A percentile compares a stretch with the other conserved stretches of the same genome.
phyloP scores from a whole-genome alignment of 1,139 yeast genomes.

The Lodderomyces parapsilosis region DNA sequence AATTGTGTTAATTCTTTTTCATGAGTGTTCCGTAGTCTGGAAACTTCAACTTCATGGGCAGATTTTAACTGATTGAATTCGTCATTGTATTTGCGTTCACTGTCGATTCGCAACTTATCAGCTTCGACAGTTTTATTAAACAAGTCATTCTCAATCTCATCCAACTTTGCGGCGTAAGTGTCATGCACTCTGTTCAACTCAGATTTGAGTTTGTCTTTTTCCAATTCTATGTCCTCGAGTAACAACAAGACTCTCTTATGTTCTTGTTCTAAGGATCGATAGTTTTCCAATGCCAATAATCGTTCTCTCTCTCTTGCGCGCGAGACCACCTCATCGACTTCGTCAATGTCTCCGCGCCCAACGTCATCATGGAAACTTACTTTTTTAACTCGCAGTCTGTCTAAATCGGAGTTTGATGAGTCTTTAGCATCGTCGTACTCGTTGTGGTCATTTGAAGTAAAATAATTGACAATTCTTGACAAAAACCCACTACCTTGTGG shows the following conservation, averaged over 20 bases:
- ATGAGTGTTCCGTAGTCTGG: constrained; percentile 3
- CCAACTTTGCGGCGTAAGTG: background rate
- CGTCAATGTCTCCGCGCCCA: constrained; percentile 7
- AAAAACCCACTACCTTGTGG: constrained; percentile 14
- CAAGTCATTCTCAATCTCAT: constrained; percentile 6
- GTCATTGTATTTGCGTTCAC: constrained; percentile 1
- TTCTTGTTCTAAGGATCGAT: constrained; percentile 5
- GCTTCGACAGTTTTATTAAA: constrained; percentile 5
- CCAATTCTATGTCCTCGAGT: constrained; percentile 3
- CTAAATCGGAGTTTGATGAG: constrained; percentile 6
- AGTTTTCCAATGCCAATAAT: constrained; percentile 3
- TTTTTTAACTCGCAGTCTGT: background rate
- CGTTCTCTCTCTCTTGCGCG: constrained; percentile 7
- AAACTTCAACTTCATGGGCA: constrained; percentile 2
- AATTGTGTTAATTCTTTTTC: constrained; percentile 7
- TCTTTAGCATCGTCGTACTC: constrained; percentile 12
- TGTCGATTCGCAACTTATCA: constrained; percentile 1
- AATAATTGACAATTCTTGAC: constrained; percentile 15
- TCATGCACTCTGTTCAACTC: constrained; percentile 5
- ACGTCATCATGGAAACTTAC: background rate
- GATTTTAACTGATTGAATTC: background rate
- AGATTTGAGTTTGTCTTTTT: constrained; percentile 4
- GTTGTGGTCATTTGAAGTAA: constrained; percentile 8
- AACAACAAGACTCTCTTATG: constrained; percentile 2
- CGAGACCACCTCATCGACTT: constrained; percentile 14